Conservation (phyloP, 2,329 filamentous ascomycete species). For the Exophiala aquamarina region DNA sequence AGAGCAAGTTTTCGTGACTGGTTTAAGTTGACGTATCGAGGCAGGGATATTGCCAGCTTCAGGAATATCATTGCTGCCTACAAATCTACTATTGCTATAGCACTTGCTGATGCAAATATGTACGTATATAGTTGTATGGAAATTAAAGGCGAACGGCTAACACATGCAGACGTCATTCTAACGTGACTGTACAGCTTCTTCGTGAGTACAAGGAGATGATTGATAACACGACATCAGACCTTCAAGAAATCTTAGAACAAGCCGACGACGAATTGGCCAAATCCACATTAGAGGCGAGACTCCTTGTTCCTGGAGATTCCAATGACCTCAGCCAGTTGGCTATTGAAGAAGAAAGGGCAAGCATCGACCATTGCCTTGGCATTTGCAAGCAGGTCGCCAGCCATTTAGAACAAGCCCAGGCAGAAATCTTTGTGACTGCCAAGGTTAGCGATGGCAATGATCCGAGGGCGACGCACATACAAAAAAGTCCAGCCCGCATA, state of each 20-base stretch:
- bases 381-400: conserved; percentile 36
- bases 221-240: conserved; percentile 34
- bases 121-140: too few species aligned
- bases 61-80: conserved; percentile 27
- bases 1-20: conserved; percentile 24
- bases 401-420: conserved; percentile 33
- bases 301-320: background rate
- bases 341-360: conserved; percentile 36
- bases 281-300: conserved; percentile 19
- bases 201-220: conserved; percentile 37
- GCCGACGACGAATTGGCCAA: conserved; percentile 33
- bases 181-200: conserved; percentile 28
- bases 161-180: conserved; percentile 22
- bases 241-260: conserved; percentile 35
- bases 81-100: conserved; percentile 32
- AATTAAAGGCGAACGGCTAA: too few species aligned
- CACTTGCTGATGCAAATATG: conserved; percentile 31
- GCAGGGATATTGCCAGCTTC: conserved; percentile 27
- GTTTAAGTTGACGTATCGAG: conserved; percentile 17
- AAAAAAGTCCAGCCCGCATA: background rate
- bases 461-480: background rate
- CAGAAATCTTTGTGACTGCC: background rate
- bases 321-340: conserved; percentile 16
- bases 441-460: background rate
- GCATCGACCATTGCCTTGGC: conserved; percentile 36